A percentile compares a stretch with the other conserved stretches of the same genome.
These are phyloP conservation scores for Carex pumila DNA, from an alignment of 176 grass and related monocot genomes.

Conservation along the genomic window DNA sequence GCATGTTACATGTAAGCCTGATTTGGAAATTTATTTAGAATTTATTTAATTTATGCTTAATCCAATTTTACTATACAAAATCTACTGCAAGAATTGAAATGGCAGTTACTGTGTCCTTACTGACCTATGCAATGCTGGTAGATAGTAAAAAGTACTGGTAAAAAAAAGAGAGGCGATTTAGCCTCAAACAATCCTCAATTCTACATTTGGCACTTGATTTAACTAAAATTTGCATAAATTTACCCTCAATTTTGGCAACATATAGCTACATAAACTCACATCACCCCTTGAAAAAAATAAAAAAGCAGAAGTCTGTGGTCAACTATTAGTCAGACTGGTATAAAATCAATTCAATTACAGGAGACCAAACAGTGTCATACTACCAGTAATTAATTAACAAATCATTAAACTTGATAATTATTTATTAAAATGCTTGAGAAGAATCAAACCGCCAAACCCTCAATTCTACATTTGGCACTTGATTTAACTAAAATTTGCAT, in stretches of 20 bases:
- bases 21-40: not conserved
- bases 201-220: not conserved
- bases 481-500: not conserved
- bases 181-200: not conserved
- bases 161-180: not conserved
- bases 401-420: not conserved
- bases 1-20: not conserved
- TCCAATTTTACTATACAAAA: not conserved
- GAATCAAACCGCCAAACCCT: constrained; percentile 64
- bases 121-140: not conserved
- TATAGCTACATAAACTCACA: not conserved
- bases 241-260: not conserved
- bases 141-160: not conserved
- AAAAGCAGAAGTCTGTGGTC: not conserved
- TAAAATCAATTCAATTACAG: not conserved
- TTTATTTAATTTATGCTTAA: not conserved
- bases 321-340: not conserved
- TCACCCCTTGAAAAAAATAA: not conserved
- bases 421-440: constrained; percentile 37
- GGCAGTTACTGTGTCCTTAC: not conserved
- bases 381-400: not conserved
- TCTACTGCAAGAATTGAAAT: not conserved
- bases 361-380: not conserved
- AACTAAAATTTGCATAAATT: not conserved
- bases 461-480: too few relatives aligned